A percentile compares a stretch with the other conserved stretches of the same genome.
Conservation (phyloP, 192 early-diverging fungal genomes). For the Chytriomyces confervae region DNA sequence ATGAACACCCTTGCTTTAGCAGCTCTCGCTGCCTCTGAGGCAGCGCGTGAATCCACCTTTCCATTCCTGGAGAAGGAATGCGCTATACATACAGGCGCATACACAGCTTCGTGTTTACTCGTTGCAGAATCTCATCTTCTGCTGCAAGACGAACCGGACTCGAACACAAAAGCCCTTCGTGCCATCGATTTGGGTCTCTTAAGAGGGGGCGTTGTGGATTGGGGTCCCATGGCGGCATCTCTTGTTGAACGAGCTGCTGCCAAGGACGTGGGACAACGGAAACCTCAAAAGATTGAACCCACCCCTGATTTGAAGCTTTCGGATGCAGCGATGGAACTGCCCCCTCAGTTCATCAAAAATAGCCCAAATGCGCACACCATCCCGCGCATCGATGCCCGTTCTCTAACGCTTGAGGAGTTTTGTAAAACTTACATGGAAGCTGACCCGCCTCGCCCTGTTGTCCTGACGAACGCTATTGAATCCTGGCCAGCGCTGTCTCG, state of each 20-base stretch:
- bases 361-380: background rate
- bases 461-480: conserved; percentile 60
- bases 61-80: background rate
- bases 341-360: background rate
- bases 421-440: conserved; percentile 28
- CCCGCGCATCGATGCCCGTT: conserved; percentile 32
- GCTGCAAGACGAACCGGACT: background rate
- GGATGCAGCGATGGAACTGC: background rate
- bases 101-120: background rate
- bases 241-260: conserved; percentile 12
- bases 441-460: conserved; percentile 30
- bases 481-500: conserved; percentile 72
- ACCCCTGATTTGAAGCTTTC: background rate
- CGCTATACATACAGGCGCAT: background rate
- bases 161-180: conserved; percentile 20
- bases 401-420: conserved; percentile 25
- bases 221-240: conserved; percentile 17
- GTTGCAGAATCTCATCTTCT: background rate
- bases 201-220: conserved; percentile 22
- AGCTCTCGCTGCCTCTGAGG: background rate
- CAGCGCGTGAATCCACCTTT: background rate
- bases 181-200: conserved; percentile 30
- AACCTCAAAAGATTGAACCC: background rate
- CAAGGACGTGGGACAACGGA: background rate
- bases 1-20: too few species aligned